phyloP scores from a whole-genome alignment of 805 yeast genomes.

The Teunomyces funiuensis region DNA sequence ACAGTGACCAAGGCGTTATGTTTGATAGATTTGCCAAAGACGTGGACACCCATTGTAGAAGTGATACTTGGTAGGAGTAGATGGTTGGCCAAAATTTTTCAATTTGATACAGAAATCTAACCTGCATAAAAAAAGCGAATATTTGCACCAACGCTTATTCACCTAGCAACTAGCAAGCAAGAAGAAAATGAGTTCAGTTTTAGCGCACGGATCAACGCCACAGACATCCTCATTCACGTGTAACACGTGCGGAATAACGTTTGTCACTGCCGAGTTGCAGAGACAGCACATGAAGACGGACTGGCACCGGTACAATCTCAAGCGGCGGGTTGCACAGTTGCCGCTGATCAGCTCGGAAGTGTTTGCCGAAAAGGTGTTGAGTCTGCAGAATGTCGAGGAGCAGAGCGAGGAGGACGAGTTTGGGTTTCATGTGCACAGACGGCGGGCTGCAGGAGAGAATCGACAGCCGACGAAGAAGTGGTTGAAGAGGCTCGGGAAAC shows the following conservation, averaged over 20 bases:
- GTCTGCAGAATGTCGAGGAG: constrained; percentile 10
- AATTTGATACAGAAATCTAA: neutral
- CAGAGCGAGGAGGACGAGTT: constrained; percentile 48
- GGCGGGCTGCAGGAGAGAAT: constrained; percentile 19
- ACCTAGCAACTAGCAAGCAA: neutral
- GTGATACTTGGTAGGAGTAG: neutral
- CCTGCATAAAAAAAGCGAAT: neutral
- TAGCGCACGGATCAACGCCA: constrained; percentile 30
- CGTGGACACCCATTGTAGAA: constrained; percentile 41
- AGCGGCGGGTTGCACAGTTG: constrained; percentile 79
- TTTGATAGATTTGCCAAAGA: constrained; percentile 45
- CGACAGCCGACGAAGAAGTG: constrained; percentile 42
- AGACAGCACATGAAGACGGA: constrained; percentile 95
- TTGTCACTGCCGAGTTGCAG: constrained; percentile 80
- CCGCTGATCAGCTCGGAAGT: constrained; percentile 45
- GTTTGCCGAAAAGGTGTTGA: constrained; percentile 64
- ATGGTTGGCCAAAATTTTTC: constrained; percentile 6
- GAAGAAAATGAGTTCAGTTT: constrained; percentile 8
- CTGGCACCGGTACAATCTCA: constrained; percentile 96
- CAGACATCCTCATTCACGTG: constrained; percentile 55
- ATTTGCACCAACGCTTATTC: neutral
- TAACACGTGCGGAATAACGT: constrained; percentile 82
- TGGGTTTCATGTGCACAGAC: constrained; percentile 46
- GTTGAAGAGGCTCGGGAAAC: constrained; percentile 10
- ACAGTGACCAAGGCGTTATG: constrained; percentile 41